Conservation (phyloP, 169 alveolate species). For the Plasmodium sp. region DNA sequence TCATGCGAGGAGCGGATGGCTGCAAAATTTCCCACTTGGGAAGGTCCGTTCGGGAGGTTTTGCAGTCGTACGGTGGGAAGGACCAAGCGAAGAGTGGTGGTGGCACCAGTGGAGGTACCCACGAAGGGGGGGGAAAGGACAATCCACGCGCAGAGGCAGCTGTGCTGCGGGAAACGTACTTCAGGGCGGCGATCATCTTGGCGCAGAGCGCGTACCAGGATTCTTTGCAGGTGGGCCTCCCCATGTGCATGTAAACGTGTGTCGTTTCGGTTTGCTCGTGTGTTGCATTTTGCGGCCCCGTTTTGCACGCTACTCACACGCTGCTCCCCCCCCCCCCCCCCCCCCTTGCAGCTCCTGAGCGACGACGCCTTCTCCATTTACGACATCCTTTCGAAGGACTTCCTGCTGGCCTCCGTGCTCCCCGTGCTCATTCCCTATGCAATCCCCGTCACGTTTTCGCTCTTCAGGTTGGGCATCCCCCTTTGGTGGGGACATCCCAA, state of each 20-base stretch:
- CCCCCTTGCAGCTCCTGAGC: slow-evolving; percentile 27
- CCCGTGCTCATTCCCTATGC: slow-evolving; percentile 46
- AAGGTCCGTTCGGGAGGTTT: background rate
- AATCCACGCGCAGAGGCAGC: background rate
- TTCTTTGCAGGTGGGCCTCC: slow-evolving; percentile 48
- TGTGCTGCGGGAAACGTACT: background rate
- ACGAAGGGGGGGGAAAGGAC: background rate
- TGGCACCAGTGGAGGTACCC: background rate
- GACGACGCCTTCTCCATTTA: slow-evolving; percentile 62
- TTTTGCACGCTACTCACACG: no score
- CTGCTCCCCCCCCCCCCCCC: no score
- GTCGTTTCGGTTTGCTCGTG: background rate
- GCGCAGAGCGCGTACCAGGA: slow-evolving; percentile 74
- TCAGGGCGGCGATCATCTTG: slow-evolving; percentile 27
- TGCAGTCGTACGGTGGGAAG: background rate
- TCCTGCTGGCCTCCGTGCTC: slow-evolving; percentile 50
- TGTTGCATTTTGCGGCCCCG: background rate
- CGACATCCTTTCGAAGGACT: slow-evolving; percentile 69
- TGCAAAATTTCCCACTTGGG: slow-evolving; percentile 1
- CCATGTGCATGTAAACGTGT: background rate
- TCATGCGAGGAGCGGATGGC: slow-evolving; percentile 12
- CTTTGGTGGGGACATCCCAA: background rate
- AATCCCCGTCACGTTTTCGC: slow-evolving; percentile 18
- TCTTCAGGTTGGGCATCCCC: slow-evolving; percentile 29
- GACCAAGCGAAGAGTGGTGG: no score